Base-by-base conservation (phyloP, 768 basidiomycete genomes). In the Auricularia sp. region DNA sequence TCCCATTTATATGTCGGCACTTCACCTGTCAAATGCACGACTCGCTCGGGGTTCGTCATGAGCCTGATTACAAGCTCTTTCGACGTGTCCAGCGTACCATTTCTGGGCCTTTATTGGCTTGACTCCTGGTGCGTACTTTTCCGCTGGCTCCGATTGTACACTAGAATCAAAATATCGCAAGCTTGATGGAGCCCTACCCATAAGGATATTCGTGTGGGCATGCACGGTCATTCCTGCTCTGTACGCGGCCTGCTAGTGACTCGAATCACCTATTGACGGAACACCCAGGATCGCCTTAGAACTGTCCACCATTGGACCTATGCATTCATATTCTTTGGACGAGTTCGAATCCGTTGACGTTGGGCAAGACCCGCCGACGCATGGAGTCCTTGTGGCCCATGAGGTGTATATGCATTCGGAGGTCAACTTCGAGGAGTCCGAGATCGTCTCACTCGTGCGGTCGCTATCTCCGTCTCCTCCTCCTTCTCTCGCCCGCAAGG, bases 11-110 rank as follows among this genome's bases (percentile, higher is more conserved):
- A 68, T 77, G 1, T 69, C 76, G 14, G 71, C 72, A 34, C 76
- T 78, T 65, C 77, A 78, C 65, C 71, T 78, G 18, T 74, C 75
- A 34, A 78, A 77, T 65, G 72, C 77, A 77, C 77, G 1, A 59
- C 65, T 44, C 67, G 72, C 42, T 74, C 75, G 1, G 77, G 77
- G 1, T 69, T 78, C 37, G 73, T 77, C 56, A 72, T 78, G 42
- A 73, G 73, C 45, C 70, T 74, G 58, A 68, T 78, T 33, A 76
- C 76, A 2, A 77, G 77, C 16, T 74, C 77, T 0, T 78, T 78
- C 65, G 77, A 77, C 63, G 74, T 75, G 18, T 73, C 71, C 21
- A 73, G 71, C 29, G 61, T 77, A 3, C 75, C 77, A 0, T 75
- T 71, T 47, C 70, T 76, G 42, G 47, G 76, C 34, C 76, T 29